Conservation (phyloP, 768 basidiomycete genomes). For the Hypholoma sublateritium region DNA sequence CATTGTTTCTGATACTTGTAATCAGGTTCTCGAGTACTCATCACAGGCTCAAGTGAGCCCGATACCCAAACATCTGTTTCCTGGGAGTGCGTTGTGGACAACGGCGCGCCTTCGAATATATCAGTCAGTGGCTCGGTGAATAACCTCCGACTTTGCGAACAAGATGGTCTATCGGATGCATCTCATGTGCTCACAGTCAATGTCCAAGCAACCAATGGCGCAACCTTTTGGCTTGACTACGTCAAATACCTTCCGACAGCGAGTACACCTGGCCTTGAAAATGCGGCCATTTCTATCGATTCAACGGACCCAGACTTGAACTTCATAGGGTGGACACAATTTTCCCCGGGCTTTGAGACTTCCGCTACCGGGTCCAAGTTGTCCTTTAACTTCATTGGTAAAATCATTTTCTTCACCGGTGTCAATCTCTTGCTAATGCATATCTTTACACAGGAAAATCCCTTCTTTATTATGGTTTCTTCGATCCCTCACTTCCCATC, state of each 20-base stretch:
- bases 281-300: not conserved
- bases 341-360: constrained; percentile 1
- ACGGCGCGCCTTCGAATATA: not conserved
- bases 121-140: not conserved
- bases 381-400: constrained; percentile 1
- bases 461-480: not conserved
- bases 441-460: not conserved
- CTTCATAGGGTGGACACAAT: not conserved
- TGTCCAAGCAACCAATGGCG: not conserved
- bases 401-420: not conserved
- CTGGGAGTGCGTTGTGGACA: constrained; percentile 1
- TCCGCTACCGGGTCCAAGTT: not conserved
- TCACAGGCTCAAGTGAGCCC: not conserved
- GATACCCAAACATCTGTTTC: not conserved
- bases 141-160: not conserved
- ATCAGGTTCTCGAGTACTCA: not conserved
- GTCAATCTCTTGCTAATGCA: not conserved
- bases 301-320: not conserved
- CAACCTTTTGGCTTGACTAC: constrained; percentile 5
- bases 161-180: not conserved
- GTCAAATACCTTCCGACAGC: constrained; percentile 1
- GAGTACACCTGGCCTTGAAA: not conserved
- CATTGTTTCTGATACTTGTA: not conserved
- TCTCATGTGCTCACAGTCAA: not conserved
- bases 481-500: not conserved